Base-by-base conservation (phyloP, 345 rosid species). In the Gossypium stocksii region DNA sequence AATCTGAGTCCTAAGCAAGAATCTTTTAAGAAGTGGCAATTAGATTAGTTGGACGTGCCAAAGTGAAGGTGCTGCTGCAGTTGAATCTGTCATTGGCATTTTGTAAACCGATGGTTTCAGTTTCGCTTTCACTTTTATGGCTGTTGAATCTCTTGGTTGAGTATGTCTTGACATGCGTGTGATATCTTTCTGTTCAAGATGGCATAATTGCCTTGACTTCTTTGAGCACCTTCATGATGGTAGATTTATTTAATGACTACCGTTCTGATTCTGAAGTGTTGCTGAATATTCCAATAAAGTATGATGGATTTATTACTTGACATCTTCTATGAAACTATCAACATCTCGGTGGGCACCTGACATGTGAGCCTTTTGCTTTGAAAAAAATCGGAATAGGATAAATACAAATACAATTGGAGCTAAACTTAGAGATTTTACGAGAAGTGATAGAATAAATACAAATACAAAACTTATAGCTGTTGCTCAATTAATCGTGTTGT, bases 401-500 rank as follows among this genome's bases (percentile, higher is more conserved):
- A 72, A 12, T 19, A 60, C 62, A 68, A 48, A 69, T 62, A 29
- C 73, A 11, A 34, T 53, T 64, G 67, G 85, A 80, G 76, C 73
- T 41, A 65, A 74, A 58, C 51, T 65, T 68, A 75, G 56, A 34
- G 60, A 15, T 52, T 61, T 54, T 77, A 67, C 71, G 82, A 78
- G 41, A 74, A 78, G 76, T 68, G 74, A 71, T 72, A 86, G 70
- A 85, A 78, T 78, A 61, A 65, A 73, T 80, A 80, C 64, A 58
- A 65, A 73, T 80, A 80, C 64, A 62, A 65, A 12, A 59, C 53
- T 73, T 34, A 38, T 76, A 52, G 34, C 73, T 75, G 64, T 81
- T 80, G 77, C 91, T 89, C 81, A 88, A 85, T 81, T n/a, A 64
- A 64, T 57, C 71, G 78, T 83, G 77, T 73, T 77, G 58, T 66